Base-by-base conservation (phyloP, 2,329 filamentous ascomycete genomes). In the Pyrenophora teres region DNA sequence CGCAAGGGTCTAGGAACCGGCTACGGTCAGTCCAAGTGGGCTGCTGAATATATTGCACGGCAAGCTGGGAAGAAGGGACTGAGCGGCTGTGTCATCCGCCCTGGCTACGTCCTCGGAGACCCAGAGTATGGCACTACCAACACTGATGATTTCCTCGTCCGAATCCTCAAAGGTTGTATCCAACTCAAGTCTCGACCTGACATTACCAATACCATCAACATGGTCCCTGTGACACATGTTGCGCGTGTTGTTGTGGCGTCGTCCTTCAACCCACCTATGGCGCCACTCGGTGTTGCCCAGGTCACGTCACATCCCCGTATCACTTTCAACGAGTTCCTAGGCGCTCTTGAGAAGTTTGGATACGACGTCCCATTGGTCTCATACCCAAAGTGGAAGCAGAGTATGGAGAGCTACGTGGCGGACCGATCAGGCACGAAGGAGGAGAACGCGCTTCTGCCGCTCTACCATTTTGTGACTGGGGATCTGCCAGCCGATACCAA, bases 21-120 rank as follows among this genome's bases (percentile, higher is more conserved):
- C 4, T 97, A 97, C 65, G 92, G 93, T 2, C 92, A 97, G 73
- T 86, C 84, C 59, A 97, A 97, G 77, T 97, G 92, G 92, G 89
- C 84, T 5, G 82, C 83, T 3, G 85, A 87, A 68, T 83, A 83
- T 60, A 80, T 97, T 40, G 83, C 92, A 18, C 83, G 89, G 19
- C 88, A 90, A 71, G 92, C 93, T 21, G 90, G 92, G 42, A 79
- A 79, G 50, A 83, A 90, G 49, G 92, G 93, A 10, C 83, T 97
- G 2, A 78, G 76, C 13, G 92, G 90, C 13, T 82, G 87, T 18
- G 84, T 96, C 36, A 80, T 96, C 41, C 85, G 93, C 10, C 88
- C 93, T 3, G 92, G 93, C 25, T 97, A 97, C 71, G 86, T 97
- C 32, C 81, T 88, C 3, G 93, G 92, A 19, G 86, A 92, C 69